Evolutionary conservation across 2,329 filamentous ascomycete species (phyloP), one percentile per base, ranked within the genome.

Genomic region (Fusarium sp.): DNA sequence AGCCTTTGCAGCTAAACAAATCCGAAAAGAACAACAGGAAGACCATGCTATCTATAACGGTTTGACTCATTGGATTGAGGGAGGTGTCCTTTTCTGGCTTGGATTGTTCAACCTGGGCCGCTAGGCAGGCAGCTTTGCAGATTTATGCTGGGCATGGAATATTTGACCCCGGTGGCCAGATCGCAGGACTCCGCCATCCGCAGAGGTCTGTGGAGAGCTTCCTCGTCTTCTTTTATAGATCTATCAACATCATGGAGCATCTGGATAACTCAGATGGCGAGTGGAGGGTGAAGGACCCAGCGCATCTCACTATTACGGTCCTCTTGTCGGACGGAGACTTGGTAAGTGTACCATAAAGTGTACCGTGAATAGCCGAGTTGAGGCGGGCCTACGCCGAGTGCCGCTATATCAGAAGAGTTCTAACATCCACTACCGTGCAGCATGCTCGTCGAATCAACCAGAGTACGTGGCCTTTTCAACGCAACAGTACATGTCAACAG

Each of bases 111-210:
- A 93, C 0, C 86, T 98, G 4, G 94, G 94, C 34, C 91, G 95
- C 60, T 97, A 94, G 92, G 89, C 94, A 76, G 95, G 95, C 23
- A 92, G 92, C 78, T 98, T 97, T 78, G 91, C 92, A 62, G 93
- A 97, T 62, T 87, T 95, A 62, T 95, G 95, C 70, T 98, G 95
- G 95, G 93, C 94, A 0, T 98, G 95, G 95, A 98, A 98, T 74
- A 81, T 94, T 62, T 92, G 92, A 68, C 94, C 94, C 2, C 83
- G 79, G 65, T 73, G 74, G 11, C 64, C 71, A n/a, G 86, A 90
- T 30, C 86, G 88, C 15, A n/a, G n/a, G n/a, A n/a, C n/a, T n/a
- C 44, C 28, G 27, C 27, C 10, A 7, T 47, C 44, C 15, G 27
- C 44, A 30, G 44, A 47, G 31, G n/a, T 47, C 31, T 28, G 28